Evolutionary conservation across 345 rosid genomes (phyloP), one percentile per base, ranked within the genome.

Genomic region (Heritiera fomes): DNA sequence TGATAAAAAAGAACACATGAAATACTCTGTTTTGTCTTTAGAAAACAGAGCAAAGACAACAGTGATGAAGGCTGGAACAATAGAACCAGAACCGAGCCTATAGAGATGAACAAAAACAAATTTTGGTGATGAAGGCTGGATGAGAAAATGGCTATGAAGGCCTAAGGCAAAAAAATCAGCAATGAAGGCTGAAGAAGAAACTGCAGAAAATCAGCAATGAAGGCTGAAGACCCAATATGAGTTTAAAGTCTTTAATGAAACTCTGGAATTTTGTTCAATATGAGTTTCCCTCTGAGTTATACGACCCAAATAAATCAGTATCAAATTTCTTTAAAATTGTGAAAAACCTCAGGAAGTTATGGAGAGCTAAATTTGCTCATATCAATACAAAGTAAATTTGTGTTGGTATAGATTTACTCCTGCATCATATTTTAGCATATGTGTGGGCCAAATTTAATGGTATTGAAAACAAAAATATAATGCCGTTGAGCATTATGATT

Each of bases 341-440:
- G 49, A 40, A 73, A 73, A 56, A 73, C 7, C 77, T 73, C n/a
- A 3, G 10, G 38, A 11, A 12, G 8, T 56, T 55, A 17, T 52
- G 43, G 28, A 14, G 28, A 15, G 52, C 30, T 72, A 52, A 53
- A 52, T 72, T 32, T 17, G 45, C 47, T 52, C 15, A 55, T 8
- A 38, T 5, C 23, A 38, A 40, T 40, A 10, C 49, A 49, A 30
- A 49, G 8, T 71, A 71, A 71, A 30, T 71, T 71, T 71, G 75
- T 28, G 43, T 23, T 71, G 7, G 58, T 28, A 49, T 50, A 50
- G 41, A 71, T 50, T 49, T 71, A 49, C 75, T 50, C 11, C 38
- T 55, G 76, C 64, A 55, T 55, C 46, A 72, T 52, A 34, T 30
- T 9, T 72, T 72, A 72, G 62, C 64, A 38, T 18, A 32, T 55